Conservation (phyloP, 2,329 filamentous ascomycete species). For the Xylariaceae sp. region DNA sequence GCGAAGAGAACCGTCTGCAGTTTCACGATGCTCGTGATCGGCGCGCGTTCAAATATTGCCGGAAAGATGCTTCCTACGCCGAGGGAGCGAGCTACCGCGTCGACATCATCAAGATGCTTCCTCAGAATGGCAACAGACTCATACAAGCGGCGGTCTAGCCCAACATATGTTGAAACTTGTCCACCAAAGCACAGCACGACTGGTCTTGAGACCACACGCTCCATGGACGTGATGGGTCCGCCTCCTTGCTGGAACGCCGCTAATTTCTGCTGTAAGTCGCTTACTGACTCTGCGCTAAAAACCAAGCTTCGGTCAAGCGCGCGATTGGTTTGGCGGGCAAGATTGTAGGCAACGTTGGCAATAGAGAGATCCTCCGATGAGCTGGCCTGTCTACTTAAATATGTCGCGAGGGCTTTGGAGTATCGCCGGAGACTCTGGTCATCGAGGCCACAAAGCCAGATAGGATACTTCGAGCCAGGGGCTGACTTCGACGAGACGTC, state of each 20-base stretch:
- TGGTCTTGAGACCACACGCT: conserved; percentile 26
- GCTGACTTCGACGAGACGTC: background rate
- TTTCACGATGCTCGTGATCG: conserved; percentile 34
- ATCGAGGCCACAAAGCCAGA: conserved; percentile 33
- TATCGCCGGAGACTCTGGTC: conserved; percentile 31
- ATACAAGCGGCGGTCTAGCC: conserved; percentile 42
- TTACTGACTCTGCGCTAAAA: conserved; percentile 37
- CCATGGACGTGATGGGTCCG: conserved; percentile 3
- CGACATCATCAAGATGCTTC: conserved; percentile 33
- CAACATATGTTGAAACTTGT: conserved; percentile 42
- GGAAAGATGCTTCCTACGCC: conserved; percentile 42
- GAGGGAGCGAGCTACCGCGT: conserved; percentile 15
- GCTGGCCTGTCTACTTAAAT: background rate
- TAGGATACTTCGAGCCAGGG: conserved; percentile 17
- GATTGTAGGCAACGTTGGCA: conserved; percentile 43
- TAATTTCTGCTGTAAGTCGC: conserved; percentile 37
- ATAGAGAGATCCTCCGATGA: conserved; percentile 10
- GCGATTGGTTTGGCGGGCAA: conserved; percentile 42
- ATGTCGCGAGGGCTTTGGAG: conserved; percentile 21
- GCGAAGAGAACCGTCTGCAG: conserved; percentile 51
- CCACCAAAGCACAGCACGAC: conserved; percentile 48
- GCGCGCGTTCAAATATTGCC: conserved; percentile 39
- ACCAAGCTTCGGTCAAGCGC: conserved; percentile 32
- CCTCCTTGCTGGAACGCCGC: background rate
- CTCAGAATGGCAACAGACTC: conserved; percentile 35